Conservation (phyloP, 192 early-diverging fungal genomes). For the Pilobolus umbonatus region DNA sequence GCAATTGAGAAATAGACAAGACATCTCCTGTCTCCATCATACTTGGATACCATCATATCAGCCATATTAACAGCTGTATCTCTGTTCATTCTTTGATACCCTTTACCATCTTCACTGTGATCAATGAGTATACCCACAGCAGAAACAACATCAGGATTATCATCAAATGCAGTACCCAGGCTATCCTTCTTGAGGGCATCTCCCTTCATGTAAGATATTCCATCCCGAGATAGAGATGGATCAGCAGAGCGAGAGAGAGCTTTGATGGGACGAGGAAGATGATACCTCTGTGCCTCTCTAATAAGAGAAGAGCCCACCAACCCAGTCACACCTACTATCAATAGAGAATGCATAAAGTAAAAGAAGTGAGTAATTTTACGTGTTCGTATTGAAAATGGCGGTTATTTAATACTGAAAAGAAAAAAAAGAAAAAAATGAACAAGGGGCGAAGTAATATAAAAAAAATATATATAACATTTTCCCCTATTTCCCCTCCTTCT, state of each 20-base stretch:
- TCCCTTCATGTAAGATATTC: conserved; percentile 14
- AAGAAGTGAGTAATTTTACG: not conserved
- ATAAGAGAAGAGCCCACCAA: conserved; percentile 13
- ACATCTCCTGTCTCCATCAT: conserved; percentile 11
- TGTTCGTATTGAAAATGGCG: not conserved
- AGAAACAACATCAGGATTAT: conserved; percentile 14
- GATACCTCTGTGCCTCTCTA: conserved; percentile 4
- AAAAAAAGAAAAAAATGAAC: no score
- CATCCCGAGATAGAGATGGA: not conserved
- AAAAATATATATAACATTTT: no score
- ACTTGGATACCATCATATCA: conserved; percentile 11
- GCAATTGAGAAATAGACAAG: conserved; percentile 26
- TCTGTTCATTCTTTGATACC: conserved; percentile 21
- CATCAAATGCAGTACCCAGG: not conserved
- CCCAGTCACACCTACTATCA: conserved; percentile 17
- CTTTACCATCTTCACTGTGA: conserved; percentile 6
- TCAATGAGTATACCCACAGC: conserved; percentile 25
- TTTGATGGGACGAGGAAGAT: not conserved
- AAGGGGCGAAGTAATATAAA: no score
- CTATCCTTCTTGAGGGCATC: conserved; percentile 11
- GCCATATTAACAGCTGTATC: conserved; percentile 20
- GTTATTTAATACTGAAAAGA: not conserved
- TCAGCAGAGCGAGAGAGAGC: conserved; percentile 12
- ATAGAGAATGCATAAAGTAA: not conserved
- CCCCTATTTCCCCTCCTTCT: not conserved